Evolutionary conservation across 2,329 filamentous ascomycete species (phyloP).

Genomic region (Atkinsonella texensis): DNA sequence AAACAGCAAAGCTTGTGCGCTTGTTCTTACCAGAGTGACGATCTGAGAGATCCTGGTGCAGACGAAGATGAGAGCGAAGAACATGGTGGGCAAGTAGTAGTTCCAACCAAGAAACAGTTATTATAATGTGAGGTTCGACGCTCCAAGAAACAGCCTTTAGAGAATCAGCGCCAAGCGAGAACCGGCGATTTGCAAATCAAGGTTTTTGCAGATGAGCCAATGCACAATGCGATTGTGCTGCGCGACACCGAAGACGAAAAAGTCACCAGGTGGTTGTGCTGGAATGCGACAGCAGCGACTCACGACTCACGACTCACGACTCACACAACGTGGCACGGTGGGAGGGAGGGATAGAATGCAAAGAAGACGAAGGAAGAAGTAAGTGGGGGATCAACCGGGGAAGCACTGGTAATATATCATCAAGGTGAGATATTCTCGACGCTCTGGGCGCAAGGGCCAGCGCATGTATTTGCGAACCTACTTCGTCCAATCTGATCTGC

Average conservation of each 20-base stretch:
- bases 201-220: not conserved
- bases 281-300: not conserved
- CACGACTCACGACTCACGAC: not conserved
- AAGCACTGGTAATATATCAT: not conserved
- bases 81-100: conserved; percentile 30
- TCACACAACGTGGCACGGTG: conserved; percentile 2
- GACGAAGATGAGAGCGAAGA: conserved; percentile 52
- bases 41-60: conserved; percentile 52
- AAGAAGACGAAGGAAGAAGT: not conserved
- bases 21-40: conserved; percentile 41
- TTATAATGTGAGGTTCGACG: too few species aligned
- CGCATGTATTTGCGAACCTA: not conserved
- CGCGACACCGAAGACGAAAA: not conserved
- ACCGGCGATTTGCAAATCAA: too few species aligned
- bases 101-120: not conserved
- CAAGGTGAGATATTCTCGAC: not conserved
- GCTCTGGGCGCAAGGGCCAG: conserved; percentile 1
- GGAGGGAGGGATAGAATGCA: conserved; percentile 2
- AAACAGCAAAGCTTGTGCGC: too few species aligned
- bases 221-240: not conserved
- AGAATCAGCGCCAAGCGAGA: too few species aligned
- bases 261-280: not conserved
- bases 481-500: not conserved
- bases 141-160: too few species aligned
- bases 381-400: not conserved